phyloP scores from a whole-genome alignment of 495 filamentous ascomycete genomes.

The Wilcoxina mikolae region DNA sequence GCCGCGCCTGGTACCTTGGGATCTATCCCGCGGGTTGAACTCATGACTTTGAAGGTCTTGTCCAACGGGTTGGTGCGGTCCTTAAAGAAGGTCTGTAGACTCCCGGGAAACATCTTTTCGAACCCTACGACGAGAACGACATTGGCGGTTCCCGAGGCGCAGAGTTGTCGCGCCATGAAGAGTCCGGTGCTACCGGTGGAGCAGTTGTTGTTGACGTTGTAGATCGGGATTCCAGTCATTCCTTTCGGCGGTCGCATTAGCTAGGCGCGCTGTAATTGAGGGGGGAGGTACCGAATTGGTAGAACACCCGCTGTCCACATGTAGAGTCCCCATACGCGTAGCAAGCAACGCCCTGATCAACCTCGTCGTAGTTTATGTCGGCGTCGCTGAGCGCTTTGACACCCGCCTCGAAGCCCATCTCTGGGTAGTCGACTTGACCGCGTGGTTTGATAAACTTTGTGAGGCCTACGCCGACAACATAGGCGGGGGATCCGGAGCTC shows the following conservation, averaged over 20 bases:
- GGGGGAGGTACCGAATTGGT: constrained; percentile 68
- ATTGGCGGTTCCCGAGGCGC: constrained; percentile 64
- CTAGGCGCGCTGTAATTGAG: not conserved
- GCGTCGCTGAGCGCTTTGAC: constrained; percentile 93
- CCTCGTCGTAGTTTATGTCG: constrained; percentile 89
- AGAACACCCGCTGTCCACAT: constrained; percentile 92
- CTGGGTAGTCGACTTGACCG: constrained; percentile 75
- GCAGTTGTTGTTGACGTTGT: constrained; percentile 99
- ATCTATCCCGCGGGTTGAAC: constrained; percentile 57
- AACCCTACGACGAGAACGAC: constrained; percentile 86
- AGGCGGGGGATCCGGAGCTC: constrained; percentile 37
- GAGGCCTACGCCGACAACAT: constrained; percentile 94
- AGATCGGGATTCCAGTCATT: constrained; percentile 87
- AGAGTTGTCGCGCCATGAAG: constrained; percentile 66
- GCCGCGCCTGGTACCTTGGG: constrained; percentile 64
- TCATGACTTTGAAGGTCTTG: constrained; percentile 63
- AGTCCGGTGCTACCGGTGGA: constrained; percentile 82
- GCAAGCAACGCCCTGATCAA: constrained; percentile 91
- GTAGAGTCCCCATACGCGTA: constrained; percentile 95
- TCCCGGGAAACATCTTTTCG: constrained; percentile 95
- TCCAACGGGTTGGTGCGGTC: constrained; percentile 66
- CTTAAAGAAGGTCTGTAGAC: constrained; percentile 60
- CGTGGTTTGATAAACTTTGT: constrained; percentile 98
- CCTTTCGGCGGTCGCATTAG: constrained; percentile 10
- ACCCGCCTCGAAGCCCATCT: constrained; percentile 88